Evolutionary conservation across 768 basidiomycete species (phyloP), one percentile per base, ranked within the genome.

Genomic region (Suillus decipiens): DNA sequence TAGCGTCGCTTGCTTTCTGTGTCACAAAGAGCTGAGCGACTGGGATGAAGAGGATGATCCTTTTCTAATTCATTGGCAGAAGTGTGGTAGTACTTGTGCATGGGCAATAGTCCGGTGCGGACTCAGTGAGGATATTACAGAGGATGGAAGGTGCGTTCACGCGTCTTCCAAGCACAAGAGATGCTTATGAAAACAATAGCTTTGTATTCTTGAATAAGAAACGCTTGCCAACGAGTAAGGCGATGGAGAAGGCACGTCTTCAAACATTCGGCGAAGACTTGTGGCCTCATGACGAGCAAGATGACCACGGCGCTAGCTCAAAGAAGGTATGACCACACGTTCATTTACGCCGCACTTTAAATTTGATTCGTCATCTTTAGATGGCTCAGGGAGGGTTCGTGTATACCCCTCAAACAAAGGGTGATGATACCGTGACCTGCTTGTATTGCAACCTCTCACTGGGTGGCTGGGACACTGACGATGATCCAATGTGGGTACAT

Each of bases 371-470:
- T 31, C 62, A 17, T 72, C 9, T 22, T 17, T 66, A 95, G 95
- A 89, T 99, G 85, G 91, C 95, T 0, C 86, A 85, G 67, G 94
- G 95, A 3, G 96, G 96, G 9, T 97, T 96, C 71, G 83, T 93
- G 0, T 93, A 83, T 72, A 88, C 87, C 0, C 92, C 94, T 2
- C 84, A 87, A 61, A 75, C 79, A 14, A 69, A 79, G 1, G 88
- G 83, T 4, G 89, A 93, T 67, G 96, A 99, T 73, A 85, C 88
- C 1, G 93, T 87, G 0, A 88, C 88, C 0, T 99, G 96, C 75
- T 79, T 95, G 5, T 95, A 95, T 70, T 99, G 96, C 72, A 81
- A 88, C 50, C 79, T 89, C 39, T 82, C 87, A 2, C 84, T 96
- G 3, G 87, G 88, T 61, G 93, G 92, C 1, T 99, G 96, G 96